These are phyloP conservation scores for Pugionium dolabratum DNA, from an alignment of 345 rosid genomes.

Conservation along the genomic window DNA sequence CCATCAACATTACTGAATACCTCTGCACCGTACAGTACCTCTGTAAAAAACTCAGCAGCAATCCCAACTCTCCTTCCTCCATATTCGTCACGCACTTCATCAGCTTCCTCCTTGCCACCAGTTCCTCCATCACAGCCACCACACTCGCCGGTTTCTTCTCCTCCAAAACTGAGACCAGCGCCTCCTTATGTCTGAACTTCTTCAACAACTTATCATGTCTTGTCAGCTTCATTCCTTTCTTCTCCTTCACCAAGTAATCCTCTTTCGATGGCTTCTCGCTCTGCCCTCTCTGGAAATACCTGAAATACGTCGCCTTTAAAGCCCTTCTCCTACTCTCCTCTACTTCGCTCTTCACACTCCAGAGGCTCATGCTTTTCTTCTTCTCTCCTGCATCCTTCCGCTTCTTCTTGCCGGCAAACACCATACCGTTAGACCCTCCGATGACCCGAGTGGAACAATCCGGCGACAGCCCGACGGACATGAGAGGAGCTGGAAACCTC, in stretches of 20 bases:
- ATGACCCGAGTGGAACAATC: slow-evolving; percentile 61
- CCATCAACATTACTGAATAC: slow-evolving; percentile 69
- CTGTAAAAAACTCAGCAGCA: slow-evolving; percentile 66
- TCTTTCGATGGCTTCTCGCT: slow-evolving; percentile 68
- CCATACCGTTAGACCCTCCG: slow-evolving; percentile 72
- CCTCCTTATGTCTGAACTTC: slow-evolving; percentile 88
- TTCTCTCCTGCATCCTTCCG: slow-evolving; percentile 49
- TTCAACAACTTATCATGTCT: slow-evolving; percentile 83
- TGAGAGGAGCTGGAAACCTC: slow-evolving; percentile 87
- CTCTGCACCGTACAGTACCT: slow-evolving; percentile 72
- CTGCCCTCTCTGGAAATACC: slow-evolving; percentile 89
- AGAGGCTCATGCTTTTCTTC: slow-evolving; percentile 34
- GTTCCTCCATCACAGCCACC: slow-evolving; percentile 88
- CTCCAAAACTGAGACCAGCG: slow-evolving; percentile 61
- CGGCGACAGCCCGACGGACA: slow-evolving; percentile 67
- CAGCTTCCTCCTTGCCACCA: slow-evolving; percentile 81
- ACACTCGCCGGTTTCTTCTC: slow-evolving; percentile 67
- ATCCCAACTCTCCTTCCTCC: slow-evolving; percentile 66
- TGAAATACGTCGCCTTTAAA: slow-evolving; percentile 57
- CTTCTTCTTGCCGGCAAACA: slow-evolving; percentile 77
- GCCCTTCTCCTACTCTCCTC: slow-evolving; percentile 49
- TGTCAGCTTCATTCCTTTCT: slow-evolving; percentile 71
- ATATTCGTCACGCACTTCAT: slow-evolving; percentile 66
- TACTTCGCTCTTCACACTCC: slow-evolving; percentile 46
- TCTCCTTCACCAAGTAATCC: slow-evolving; percentile 65